Percentiles rank a stretch among this genome's conserved stretches.
Evolutionary conservation across 164 flowering plant genomes (phyloP).

Genomic region (Kalanchoe fedtschenkoi): DNA sequence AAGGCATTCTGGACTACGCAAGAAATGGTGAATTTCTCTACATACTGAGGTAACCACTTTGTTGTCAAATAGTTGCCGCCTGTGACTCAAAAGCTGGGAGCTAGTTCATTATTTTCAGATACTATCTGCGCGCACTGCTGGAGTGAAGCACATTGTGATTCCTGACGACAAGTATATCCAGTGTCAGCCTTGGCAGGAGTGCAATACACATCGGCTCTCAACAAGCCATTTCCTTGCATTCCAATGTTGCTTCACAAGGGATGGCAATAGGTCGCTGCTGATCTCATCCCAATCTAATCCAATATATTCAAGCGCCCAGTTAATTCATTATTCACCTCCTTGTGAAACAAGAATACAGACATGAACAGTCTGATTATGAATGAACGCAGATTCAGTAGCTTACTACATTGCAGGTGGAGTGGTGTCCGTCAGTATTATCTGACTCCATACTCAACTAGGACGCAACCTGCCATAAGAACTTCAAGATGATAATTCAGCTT

Average conservation of each 20-base stretch:
- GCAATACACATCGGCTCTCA: conserved; percentile 34
- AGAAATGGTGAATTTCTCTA: conserved; percentile 38
- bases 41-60: conserved; percentile 30
- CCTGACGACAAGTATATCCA: conserved; percentile 41
- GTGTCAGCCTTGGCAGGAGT: conserved; percentile 48
- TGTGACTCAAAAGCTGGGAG: background rate
- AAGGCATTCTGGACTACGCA: conserved; percentile 45
- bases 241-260: conserved; percentile 58
- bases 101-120: conserved; percentile 22
- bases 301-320: background rate
- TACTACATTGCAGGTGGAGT: conserved; percentile 51
- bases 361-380: background rate
- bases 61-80: background rate
- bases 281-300: background rate
- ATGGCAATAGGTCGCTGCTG: conserved; percentile 29
- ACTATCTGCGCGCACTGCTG: conserved; percentile 33
- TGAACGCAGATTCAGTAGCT: conserved; percentile 34
- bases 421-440: conserved; percentile 64
- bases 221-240: conserved; percentile 42
- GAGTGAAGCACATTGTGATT: conserved; percentile 11
- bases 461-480: conserved; percentile 38
- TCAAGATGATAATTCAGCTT: conserved; percentile 30
- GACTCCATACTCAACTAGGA: conserved; percentile 66
- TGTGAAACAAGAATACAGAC: background rate
- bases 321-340: background rate